Evolutionary conservation across 345 rosid species (phyloP).

Genomic region (Isatis tinctoria): DNA sequence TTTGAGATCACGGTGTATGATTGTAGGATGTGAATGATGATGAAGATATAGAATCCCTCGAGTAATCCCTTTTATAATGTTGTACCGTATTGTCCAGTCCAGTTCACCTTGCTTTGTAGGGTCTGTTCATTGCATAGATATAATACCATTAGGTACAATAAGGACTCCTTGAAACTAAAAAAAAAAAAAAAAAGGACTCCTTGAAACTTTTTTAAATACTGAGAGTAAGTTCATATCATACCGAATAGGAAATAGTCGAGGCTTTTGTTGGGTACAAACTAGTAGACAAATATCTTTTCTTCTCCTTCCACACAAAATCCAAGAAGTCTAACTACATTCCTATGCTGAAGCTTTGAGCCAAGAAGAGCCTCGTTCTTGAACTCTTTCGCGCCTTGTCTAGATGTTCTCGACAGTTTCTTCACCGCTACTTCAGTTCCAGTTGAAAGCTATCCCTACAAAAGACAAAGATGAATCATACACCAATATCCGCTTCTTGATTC

Average conservation of each 20-base stretch:
- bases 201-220: background rate
- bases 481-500: background rate
- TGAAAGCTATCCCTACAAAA: conserved; percentile 37
- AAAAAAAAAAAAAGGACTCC: no score
- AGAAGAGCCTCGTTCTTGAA: conserved; percentile 22
- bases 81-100: conserved; percentile 32
- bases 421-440: conserved; percentile 44
- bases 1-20: conserved; percentile 41
- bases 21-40: conserved; percentile 33
- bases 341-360: conserved; percentile 53
- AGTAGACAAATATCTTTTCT: conserved; percentile 48
- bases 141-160: background rate
- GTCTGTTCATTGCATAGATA: conserved; percentile 8
- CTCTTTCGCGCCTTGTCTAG: conserved; percentile 39
- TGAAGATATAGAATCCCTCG: conserved; percentile 39
- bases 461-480: background rate
- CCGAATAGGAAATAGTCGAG: conserved; percentile 20
- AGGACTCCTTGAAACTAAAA: background rate
- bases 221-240: conserved; percentile 8
- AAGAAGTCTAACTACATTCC: conserved; percentile 45
- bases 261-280: conserved; percentile 38
- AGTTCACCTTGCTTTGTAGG: conserved; percentile 8
- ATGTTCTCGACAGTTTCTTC: conserved; percentile 43
- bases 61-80: conserved; percentile 38
- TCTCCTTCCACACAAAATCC: conserved; percentile 49